Evolutionary conservation across 2,329 filamentous ascomycete genomes (phyloP).

Genomic region (Ophiocordyceps robertsii): DNA sequence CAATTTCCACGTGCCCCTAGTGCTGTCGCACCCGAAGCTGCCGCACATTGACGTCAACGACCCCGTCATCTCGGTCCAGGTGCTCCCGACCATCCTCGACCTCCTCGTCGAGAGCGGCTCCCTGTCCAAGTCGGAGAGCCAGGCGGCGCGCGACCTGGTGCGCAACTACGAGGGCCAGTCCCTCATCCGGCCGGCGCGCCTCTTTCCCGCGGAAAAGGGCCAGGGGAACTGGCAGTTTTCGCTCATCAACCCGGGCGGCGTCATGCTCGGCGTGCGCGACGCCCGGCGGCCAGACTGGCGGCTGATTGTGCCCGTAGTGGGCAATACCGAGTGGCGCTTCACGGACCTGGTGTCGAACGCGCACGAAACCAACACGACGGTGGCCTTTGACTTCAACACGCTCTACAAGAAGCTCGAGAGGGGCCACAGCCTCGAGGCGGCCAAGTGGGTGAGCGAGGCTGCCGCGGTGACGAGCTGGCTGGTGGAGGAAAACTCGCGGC

Average conservation of each 20-base stretch:
- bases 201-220: slow-evolving; percentile 4
- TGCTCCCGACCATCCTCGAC: slow-evolving; percentile 21
- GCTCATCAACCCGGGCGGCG: slow-evolving; percentile 11
- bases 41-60: slow-evolving; percentile 17
- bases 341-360: slow-evolving; percentile 14
- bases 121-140: slow-evolving; percentile 10
- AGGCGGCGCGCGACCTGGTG: slow-evolving; percentile 14
- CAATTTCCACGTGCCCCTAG: slow-evolving; percentile 20
- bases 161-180: slow-evolving; percentile 21
- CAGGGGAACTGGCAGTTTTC: slow-evolving; percentile 11
- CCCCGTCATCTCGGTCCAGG: slow-evolving; percentile 17
- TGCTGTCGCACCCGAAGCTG: slow-evolving; percentile 19
- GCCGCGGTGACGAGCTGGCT: slow-evolving; percentile 18
- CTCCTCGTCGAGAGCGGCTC: slow-evolving; percentile 19
- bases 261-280: slow-evolving; percentile 9
- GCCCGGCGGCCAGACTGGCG: slow-evolving; percentile 8
- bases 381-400: slow-evolving; percentile 11
- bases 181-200: slow-evolving; percentile 15
- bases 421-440: slow-evolving; percentile 9
- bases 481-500: slow-evolving; percentile 19
- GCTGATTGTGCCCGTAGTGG: slow-evolving; percentile 10
- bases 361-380: slow-evolving; percentile 11
- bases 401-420: slow-evolving; percentile 8
- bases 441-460: slow-evolving; percentile 17
- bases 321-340: slow-evolving; percentile 16